Base-by-base conservation (phyloP, 345 rosid species). In the Dovyalis caffra region DNA sequence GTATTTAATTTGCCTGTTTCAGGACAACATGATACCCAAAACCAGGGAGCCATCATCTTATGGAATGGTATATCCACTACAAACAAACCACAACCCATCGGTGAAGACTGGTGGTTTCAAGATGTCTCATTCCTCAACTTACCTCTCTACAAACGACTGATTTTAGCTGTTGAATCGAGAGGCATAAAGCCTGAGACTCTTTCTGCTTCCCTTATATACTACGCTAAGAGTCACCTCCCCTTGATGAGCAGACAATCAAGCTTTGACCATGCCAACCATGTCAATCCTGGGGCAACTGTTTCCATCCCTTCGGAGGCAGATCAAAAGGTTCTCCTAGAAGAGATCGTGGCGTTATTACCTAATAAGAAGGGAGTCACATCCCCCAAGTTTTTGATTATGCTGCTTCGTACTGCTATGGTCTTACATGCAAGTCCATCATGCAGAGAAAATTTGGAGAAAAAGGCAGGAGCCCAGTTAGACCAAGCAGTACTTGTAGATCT, bases 21-120 rank as follows among this genome's bases (percentile, higher is more conserved):
- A 34, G 82, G 84, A 49, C 66, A 12, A 9, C 47, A 66, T 18
- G 75, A 73, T 6, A 53, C 33, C 66, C 73, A 81, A 75, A 76
- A 77, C 64, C 76, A 83, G 23, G 84, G 83, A 63, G 80, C 66
- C 65, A 78, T 79, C 14, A 70, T 81, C 12, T 69, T 76, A 2
- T 95, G 98, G 99, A 91, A 95, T 69, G 99, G 99, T 14, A 90
- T 92, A 74, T 58, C 87, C 10, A 25, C 80, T 57, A 33, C 80
- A 33, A 77, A 78, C 6, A 82, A 84, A 72, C 66, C 82, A 33
- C 84, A 69, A 26, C 16, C 78, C 3, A 38, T 79, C 8, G 80
- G 78, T 5, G 88, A 87, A 20, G 89, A 89, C 85, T 91, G 98
- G 99, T 95, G 99, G 99, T 89, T 83, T 33, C 90, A 88, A 43